phyloP scores from a whole-genome alignment of 371 early-diverging fungal species.

The Rhizopus delemar region DNA sequence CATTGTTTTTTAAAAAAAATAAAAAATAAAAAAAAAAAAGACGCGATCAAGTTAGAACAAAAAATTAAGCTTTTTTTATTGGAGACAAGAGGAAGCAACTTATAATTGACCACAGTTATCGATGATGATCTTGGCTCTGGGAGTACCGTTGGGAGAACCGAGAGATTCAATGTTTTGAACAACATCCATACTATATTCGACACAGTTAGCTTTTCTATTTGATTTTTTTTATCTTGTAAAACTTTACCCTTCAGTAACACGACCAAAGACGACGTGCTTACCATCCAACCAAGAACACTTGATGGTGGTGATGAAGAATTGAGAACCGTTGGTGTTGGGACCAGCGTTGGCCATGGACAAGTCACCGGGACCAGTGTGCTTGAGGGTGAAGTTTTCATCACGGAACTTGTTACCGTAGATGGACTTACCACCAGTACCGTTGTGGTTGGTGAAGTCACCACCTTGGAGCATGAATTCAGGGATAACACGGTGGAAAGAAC shows the following conservation, averaged over 20 bases:
- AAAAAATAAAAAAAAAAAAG: conserved; percentile 2
- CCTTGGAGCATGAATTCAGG: conserved; percentile 99
- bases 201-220: background rate
- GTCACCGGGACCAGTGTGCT: conserved; percentile 88
- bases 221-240: background rate
- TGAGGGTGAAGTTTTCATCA: conserved; percentile 97
- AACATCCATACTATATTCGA: conserved; percentile 57
- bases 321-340: conserved; percentile 95
- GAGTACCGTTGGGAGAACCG: conserved; percentile 63
- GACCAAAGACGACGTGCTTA: conserved; percentile 99
- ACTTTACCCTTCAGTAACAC: conserved; percentile 76
- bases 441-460: conserved; percentile 93
- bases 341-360: conserved; percentile 98
- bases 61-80: background rate
- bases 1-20: conserved; percentile 9
- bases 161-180: conserved; percentile 74
- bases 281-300: conserved; percentile 93
- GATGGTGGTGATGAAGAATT: conserved; percentile 97
- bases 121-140: conserved; percentile 60
- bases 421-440: conserved; percentile 97
- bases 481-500: conserved; percentile 92
- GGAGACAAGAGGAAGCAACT: conserved; percentile 10
- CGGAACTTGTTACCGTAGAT: conserved; percentile 95
- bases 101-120: conserved; percentile 71
- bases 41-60: background rate